These are phyloP conservation scores for Colletotrichum agaves DNA, from an alignment of 2,329 filamentous ascomycete genomes.

Conservation along the genomic window DNA sequence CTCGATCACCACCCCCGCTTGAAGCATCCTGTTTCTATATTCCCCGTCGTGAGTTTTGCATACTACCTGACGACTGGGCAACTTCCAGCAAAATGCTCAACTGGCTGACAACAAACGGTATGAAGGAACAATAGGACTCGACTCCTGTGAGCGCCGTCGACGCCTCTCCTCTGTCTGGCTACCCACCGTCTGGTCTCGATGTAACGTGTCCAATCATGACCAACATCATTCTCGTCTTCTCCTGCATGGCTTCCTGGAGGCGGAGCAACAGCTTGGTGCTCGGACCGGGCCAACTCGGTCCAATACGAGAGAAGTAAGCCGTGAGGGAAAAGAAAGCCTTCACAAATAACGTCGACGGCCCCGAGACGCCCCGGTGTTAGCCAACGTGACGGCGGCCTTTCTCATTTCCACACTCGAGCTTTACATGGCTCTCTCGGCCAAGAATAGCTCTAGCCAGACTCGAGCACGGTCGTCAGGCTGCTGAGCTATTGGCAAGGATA, in stretches of 20 bases:
- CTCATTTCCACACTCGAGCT: constrained; percentile 25
- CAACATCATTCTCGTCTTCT: not conserved
- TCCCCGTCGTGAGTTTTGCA: not conserved
- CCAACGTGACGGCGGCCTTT: not conserved
- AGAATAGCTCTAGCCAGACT: constrained; percentile 8
- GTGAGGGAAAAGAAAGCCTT: constrained; percentile 11
- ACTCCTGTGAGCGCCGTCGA: not conserved
- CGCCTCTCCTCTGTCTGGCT: constrained; percentile 1
- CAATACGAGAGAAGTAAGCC: constrained; percentile 16
- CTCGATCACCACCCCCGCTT: not conserved
- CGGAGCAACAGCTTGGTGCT: constrained; percentile 17
- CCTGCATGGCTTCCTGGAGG: constrained; percentile 12
- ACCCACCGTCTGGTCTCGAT: not conserved
- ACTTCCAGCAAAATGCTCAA: not conserved
- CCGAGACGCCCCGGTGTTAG: constrained; percentile 19
- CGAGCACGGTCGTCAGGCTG: not conserved
- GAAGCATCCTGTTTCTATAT: not conserved
- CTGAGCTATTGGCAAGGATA: constrained; percentile 6
- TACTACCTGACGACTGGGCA: not conserved
- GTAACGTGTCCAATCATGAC: constrained; percentile 1
- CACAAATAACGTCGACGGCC: constrained; percentile 19
- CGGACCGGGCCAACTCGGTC: constrained; percentile 1
- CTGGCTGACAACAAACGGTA: not conserved
- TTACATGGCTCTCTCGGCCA: constrained; percentile 1
- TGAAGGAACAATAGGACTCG: not conserved